Conservation (phyloP, 202 grass and related monocot species). For the Thinopyrum obtusiflorum region DNA sequence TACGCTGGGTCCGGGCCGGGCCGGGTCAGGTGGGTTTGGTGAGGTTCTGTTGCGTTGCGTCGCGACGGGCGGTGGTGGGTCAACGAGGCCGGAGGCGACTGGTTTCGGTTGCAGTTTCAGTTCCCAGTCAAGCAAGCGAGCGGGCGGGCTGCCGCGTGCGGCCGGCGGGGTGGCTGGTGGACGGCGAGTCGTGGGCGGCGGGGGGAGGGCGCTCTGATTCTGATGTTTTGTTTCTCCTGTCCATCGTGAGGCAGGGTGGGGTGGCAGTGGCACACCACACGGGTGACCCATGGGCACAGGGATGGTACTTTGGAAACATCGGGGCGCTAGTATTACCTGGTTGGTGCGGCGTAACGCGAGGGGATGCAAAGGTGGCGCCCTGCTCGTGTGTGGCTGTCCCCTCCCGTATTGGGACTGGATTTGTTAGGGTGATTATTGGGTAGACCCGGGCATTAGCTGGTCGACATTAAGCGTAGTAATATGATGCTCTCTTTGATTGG, state of each 20-base stretch:
- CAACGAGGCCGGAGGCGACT: not conserved
- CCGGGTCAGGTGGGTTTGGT: conserved; percentile 20
- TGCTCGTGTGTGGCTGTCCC: not conserved
- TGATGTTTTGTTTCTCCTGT: not conserved
- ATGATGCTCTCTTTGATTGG: not conserved
- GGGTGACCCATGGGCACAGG: not conserved
- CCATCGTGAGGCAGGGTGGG: not conserved
- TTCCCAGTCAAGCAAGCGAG: not conserved
- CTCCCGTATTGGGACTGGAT: not conserved
- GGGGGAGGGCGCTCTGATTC: not conserved
- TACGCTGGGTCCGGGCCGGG: not conserved
- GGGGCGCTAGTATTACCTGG: not conserved
- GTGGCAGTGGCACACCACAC: not conserved
- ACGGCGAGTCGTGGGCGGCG: not conserved
- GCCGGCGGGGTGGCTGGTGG: not conserved
- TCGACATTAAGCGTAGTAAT: not conserved
- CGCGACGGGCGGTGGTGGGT: not conserved
- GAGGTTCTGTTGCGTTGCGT: not conserved
- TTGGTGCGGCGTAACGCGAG: not conserved
- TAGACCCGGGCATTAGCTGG: not conserved
- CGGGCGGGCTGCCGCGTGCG: not conserved
- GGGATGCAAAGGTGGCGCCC: not conserved
- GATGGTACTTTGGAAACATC: not conserved
- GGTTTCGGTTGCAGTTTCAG: not conserved
- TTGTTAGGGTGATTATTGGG: not conserved